Percentiles rank a stretch among this genome's conserved stretches.
phyloP scores from a whole-genome alignment of 768 basidiomycete species.

The Tylopilus vinaceipallidus region DNA sequence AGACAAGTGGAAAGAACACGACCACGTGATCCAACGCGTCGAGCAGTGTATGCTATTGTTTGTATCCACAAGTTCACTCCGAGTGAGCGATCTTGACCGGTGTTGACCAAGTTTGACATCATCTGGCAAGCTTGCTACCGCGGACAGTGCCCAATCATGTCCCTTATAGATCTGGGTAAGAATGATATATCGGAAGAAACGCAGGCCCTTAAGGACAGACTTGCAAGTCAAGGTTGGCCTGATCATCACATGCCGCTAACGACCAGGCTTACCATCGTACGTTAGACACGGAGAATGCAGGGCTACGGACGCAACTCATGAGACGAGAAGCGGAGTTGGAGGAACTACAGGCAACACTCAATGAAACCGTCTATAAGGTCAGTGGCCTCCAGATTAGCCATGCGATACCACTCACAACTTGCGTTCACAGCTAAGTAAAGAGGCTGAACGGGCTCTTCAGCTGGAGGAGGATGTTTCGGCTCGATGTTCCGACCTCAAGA shows the following conservation, averaged over 20 bases:
- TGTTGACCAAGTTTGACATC: no score
- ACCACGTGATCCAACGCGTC: constrained; percentile 34
- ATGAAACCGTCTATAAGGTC: constrained; percentile 40
- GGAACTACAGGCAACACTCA: constrained; percentile 32
- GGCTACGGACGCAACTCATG: constrained; percentile 32
- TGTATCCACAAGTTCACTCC: constrained; percentile 16
- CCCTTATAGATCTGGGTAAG: constrained; percentile 38
- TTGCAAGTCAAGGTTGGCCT: constrained; percentile 37
- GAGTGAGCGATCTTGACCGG: constrained; percentile 3
- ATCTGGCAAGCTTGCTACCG: constrained; percentile 16
- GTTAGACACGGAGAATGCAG: constrained; percentile 37
- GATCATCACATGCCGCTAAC: not conserved
- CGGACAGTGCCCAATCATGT: constrained; percentile 36
- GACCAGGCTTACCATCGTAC: constrained; percentile 4
- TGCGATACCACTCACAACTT: constrained; percentile 5
- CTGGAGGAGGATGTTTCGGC: constrained; percentile 51
- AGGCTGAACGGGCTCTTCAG: constrained; percentile 53
- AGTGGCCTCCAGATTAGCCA: not conserved
- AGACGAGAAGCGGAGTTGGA: constrained; percentile 38
- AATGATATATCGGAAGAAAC: constrained; percentile 40
- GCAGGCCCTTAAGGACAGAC: constrained; percentile 34
- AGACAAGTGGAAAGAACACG: constrained; percentile 17
- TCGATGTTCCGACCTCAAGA: constrained; percentile 54
- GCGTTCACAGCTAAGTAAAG: constrained; percentile 47
- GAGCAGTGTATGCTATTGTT: constrained; percentile 26